These are phyloP conservation scores for Xylaria sp. DNA, from an alignment of 2,329 filamentous ascomycete genomes.

Conservation along the genomic window DNA sequence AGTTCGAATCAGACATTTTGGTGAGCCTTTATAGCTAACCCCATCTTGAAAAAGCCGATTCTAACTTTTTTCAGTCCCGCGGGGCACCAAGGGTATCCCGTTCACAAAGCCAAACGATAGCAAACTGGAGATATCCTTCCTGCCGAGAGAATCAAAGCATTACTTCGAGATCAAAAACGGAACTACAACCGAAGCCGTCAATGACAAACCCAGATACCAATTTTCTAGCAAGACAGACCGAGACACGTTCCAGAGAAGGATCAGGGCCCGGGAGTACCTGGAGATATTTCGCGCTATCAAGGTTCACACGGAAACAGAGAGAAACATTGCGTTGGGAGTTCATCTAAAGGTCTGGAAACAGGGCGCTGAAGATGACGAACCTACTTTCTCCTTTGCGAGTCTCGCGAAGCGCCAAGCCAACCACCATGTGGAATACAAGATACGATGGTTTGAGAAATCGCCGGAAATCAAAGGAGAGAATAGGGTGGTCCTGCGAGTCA, in stretches of 20 bases:
- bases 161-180: constrained; percentile 18
- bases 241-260: constrained; percentile 22
- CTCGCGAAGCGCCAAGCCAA: constrained; percentile 10
- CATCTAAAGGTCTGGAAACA: constrained; percentile 29
- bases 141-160: constrained; percentile 22
- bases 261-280: constrained; percentile 17
- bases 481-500: constrained; percentile 19
- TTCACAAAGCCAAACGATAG: constrained; percentile 26
- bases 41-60: background rate
- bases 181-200: background rate
- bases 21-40: constrained; percentile 7
- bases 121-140: constrained; percentile 22
- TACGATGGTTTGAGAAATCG: constrained; percentile 29
- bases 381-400: constrained; percentile 29
- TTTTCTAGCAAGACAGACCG: constrained; percentile 23
- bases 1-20: constrained; percentile 17
- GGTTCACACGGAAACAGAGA: constrained; percentile 20
- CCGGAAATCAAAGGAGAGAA: constrained; percentile 25
- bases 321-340: constrained; percentile 18
- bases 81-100: constrained; percentile 15
- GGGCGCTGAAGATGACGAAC: constrained; percentile 14
- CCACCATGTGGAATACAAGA: constrained; percentile 27
- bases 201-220: constrained; percentile 16
- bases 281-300: constrained; percentile 19
- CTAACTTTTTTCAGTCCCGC: constrained; percentile 16